Evolutionary conservation across 345 rosid species (phyloP), one percentile per base, ranked within the genome.

Genomic region (Sonneratia caseolaris): DNA sequence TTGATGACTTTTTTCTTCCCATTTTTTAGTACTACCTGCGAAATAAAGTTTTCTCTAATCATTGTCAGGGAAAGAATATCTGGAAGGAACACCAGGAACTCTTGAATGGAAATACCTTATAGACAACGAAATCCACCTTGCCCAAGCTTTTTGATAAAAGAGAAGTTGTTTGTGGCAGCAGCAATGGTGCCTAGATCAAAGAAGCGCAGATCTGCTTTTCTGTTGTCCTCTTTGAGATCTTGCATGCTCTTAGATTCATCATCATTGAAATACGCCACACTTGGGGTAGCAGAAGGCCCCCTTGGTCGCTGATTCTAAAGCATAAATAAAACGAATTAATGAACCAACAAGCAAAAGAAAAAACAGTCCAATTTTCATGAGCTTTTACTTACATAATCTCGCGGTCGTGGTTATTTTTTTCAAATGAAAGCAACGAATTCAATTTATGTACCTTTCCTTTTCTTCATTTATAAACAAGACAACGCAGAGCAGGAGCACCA

Each of bases 101-200:
- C 18, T 53, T 1, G 7, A 53, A 53, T 3, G 59, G 22, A 2
- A 53, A 3, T 53, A 24, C 88, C 82, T 78, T 85, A 48, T 83
- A 85, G 27, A 85, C 83, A 12, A 38, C 86, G 85, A 69, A 79
- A 85, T 37, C 88, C 86, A 57, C 88, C 88, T 66, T 75, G 66
- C 2, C 87, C 85, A 47, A 84, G 81, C 68, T 73, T 76, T 61
- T 82, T 84, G 66, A 42, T 67, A 0, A 45, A 47, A 7, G 81
- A 73, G 77, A 82, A 84, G 15, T 78, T 70, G 21, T 73, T 19
- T 10, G 76, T 77, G n/a, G 80, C 74, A 42, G 37, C 37, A 1
- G 8, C 0, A 2, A 77, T 73, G 1, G 73, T 69, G 16, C 27
- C 36, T 3, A 70, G 47, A 37, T 57, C 67, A 43, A 38, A 74